Percentiles rank a stretch among this genome's conserved stretches.
Evolutionary conservation across 2,329 filamentous ascomycete species (phyloP).

Genomic region (Aureobasidium sp.): DNA sequence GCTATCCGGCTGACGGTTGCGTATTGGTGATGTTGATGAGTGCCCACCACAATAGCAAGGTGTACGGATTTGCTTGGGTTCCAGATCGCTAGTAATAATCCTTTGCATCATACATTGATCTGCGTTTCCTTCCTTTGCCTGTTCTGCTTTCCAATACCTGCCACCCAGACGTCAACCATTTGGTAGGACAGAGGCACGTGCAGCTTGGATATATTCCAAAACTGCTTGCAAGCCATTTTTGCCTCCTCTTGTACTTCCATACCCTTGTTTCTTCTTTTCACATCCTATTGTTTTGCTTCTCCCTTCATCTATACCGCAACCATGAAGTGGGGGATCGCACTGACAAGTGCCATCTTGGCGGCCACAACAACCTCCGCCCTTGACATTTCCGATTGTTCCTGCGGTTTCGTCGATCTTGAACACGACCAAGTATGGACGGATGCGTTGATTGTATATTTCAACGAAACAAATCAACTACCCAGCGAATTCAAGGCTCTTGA

Average conservation of each 20-base stretch:
- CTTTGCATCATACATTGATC: constrained; percentile 5
- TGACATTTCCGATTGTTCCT: constrained; percentile 29
- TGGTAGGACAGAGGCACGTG: not conserved
- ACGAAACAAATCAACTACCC: constrained; percentile 33
- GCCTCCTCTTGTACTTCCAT: not conserved
- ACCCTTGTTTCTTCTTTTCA: not conserved
- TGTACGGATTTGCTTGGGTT: not conserved
- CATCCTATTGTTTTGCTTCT: not conserved
- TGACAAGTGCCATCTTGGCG: not conserved
- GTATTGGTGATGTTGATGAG: not conserved
- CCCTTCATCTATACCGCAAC: not conserved
- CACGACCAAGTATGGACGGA: constrained; percentile 37
- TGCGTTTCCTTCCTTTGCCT: not conserved
- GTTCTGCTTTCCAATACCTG: not conserved
- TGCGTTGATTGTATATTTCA: constrained; percentile 42
- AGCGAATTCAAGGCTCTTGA: constrained; percentile 30
- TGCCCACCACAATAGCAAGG: not conserved
- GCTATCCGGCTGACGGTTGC: not conserved
- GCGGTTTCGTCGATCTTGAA: constrained; percentile 36
- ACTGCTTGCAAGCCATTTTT: not conserved
- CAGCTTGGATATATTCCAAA: not conserved
- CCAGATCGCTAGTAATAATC: not conserved
- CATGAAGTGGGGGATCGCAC: constrained; percentile 7
- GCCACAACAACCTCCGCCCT: not conserved
- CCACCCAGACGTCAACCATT: not conserved